Percentiles rank a stretch among this genome's conserved stretches.
phyloP scores from a whole-genome alignment of 805 yeast species.

The Grigorovia jiainica region DNA sequence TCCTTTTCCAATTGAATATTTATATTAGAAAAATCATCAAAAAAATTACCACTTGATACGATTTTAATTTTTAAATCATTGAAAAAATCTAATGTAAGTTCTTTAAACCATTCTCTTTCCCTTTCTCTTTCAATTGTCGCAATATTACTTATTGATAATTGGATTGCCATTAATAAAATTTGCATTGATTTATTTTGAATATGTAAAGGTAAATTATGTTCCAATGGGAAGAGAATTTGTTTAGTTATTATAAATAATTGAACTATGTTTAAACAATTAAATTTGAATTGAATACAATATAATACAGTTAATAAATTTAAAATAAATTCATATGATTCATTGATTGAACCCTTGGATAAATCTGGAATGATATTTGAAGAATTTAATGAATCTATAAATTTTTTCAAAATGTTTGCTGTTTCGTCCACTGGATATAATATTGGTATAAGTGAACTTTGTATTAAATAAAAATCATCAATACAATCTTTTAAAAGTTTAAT shows the following conservation, averaged over 20 bases:
- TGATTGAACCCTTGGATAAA: not conserved
- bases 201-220: not conserved
- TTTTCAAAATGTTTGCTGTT: too few relatives aligned
- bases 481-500: not conserved
- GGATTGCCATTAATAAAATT: not conserved
- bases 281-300: not conserved
- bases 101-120: not conserved
- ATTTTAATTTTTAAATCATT: too few relatives aligned
- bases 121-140: not conserved
- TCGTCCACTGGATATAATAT: slow-evolving; percentile 15
- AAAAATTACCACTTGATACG: too few relatives aligned
- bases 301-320: not conserved
- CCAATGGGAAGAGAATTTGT: not conserved
- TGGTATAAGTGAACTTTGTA: slow-evolving; percentile 18
- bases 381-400: slow-evolving; percentile 15
- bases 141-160: not conserved
- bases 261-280: not conserved
- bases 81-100: not conserved
- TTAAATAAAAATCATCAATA: slow-evolving; percentile 8
- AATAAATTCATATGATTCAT: not conserved
- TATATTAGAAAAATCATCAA: too few relatives aligned
- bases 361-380: slow-evolving; percentile 16
- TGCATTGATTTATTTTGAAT: not conserved
- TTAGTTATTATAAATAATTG: not conserved
- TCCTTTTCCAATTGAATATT: too few relatives aligned